Base-by-base conservation (phyloP, 345 rosid genomes). In the Euphorbia pulcherrima region DNA sequence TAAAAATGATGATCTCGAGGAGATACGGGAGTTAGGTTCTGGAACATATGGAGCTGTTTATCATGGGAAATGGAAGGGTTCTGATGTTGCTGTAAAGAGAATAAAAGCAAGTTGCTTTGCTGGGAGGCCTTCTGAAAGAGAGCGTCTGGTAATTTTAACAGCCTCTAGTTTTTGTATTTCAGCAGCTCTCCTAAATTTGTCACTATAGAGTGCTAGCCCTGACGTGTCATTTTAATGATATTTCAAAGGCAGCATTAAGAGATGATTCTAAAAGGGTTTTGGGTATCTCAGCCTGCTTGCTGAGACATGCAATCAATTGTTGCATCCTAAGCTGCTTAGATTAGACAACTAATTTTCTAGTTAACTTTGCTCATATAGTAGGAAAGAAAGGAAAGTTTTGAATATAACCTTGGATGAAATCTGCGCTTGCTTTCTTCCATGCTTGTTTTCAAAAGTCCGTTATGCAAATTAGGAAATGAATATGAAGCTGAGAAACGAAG, bases 81-180 rank as follows among this genome's bases (percentile, higher is more conserved):
- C 99, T 68, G 97, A 94, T 82, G 97, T 94, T 62, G 99, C 99
- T 48, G 86, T 91, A 65, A 94, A 94, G 86, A 88, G 97, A 71
- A 94, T 94, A 65, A 94, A 94, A 83, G 97, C 99, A 33, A 94
- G 99, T 81, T 91, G 97, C 84, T 94, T 94, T 86, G 92, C 97
- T 26, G 99, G 99, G 76, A 94, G 81, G 80, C 97, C 97, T 69
- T 83, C 90, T 37, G 99, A 94, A 82, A 90, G 99, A 82, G 90
- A 88, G 79, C 96, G 93, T 35, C 37, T 77, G 80, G 80, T 76
- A 71, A 40, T 12, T 24, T 73, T 48, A 20, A 16, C 68, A 51
- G 39, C 48, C 62, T 44, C 59, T 56, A 27, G 23, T 48, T 62
- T 11, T 47, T 60, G 0, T 17, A 30, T 41, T 60, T 26, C 21